Base-by-base conservation (phyloP, 2,329 filamentous ascomycete species). In the Penicillium sp. region DNA sequence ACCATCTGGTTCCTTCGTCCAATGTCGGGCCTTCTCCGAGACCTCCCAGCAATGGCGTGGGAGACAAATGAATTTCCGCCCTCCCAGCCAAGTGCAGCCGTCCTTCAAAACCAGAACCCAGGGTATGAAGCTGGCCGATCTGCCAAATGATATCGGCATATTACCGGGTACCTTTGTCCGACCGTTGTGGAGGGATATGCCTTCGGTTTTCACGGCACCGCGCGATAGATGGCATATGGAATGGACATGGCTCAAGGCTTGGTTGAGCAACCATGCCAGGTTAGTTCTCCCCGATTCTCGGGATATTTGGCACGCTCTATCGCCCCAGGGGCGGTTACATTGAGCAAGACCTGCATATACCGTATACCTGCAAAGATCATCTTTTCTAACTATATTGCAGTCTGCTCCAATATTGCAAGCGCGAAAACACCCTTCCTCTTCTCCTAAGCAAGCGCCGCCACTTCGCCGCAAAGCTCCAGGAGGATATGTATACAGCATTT, bases 401-500 rank as follows among this genome's bases (percentile, higher is more conserved):
- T 53, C 21, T 56, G 27, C 25, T 74, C 36, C 60, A 64, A 38
- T 73, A 73, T 56, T 67, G 62, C 60, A 75, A 73, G 64, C 70
- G 63, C 50, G 50, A 69, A 29, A 69, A 69, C 56, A 71, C 65
- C 44, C 56, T 72, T 27, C 74, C 75, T 27, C 65, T 78, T 19
- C 61, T 70, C n/a, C 53, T 75, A 25, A 61, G 60, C 23, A 65
- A 73, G 41, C 69, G 77, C 39, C 72, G 75, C 19, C 51, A 62
- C 10, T 68, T 76, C 39, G 78, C 75, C 11, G 67, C 68, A 40
- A 61, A 71, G 9, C 68, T 82, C n/a, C 79, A 82, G 57, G 58
- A 70, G 45, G 59, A 68, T 27, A 78, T 82, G 75, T 82, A 81
- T 65, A 72, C 64, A 25, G 71, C 76, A 23, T 79, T 82, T 60